phyloP scores from a whole-genome alignment of 1,284 basidiomycete species.

The Xerocomus amazonicus region DNA sequence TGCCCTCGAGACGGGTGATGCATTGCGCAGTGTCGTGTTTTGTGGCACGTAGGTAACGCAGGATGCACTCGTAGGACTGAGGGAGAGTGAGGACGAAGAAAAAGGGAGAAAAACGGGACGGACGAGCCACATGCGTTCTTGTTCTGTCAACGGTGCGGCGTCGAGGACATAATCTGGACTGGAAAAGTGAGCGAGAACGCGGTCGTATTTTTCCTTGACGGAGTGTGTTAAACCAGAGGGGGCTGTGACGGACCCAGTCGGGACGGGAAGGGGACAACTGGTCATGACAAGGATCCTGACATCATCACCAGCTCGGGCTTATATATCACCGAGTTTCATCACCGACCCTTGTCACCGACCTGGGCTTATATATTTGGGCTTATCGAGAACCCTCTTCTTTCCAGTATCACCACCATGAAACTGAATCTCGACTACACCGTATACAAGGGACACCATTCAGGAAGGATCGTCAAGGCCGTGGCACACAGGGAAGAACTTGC shows the following conservation, averaged over 20 bases:
- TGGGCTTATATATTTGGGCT: not conserved
- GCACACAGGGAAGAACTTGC: slow-evolving; percentile 18
- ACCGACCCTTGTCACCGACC: too few relatives aligned
- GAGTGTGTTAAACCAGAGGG: slow-evolving; percentile 31
- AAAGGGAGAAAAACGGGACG: slow-evolving; percentile 19
- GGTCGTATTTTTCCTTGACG: slow-evolving; percentile 50
- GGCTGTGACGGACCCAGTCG: slow-evolving; percentile 27
- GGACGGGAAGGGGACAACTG: slow-evolving; percentile 26
- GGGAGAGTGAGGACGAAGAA: slow-evolving; percentile 2
- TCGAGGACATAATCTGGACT: slow-evolving; percentile 40
- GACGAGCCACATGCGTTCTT: slow-evolving; percentile 74
- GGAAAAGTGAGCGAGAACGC: slow-evolving; percentile 59
- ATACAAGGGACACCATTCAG: slow-evolving; percentile 24
- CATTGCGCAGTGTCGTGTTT: slow-evolving; percentile 60
- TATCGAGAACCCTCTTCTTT: not conserved
- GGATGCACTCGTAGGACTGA: slow-evolving; percentile 65
- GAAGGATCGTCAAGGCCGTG: slow-evolving; percentile 17
- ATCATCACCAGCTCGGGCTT: not conserved
- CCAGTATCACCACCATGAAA: slow-evolving; percentile 11
- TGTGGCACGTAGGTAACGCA: slow-evolving; percentile 67
- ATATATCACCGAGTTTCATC: too few relatives aligned
- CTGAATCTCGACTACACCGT: slow-evolving; percentile 27
- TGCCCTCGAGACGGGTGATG: slow-evolving; percentile 62
- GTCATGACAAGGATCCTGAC: not conserved
- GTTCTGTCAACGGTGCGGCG: slow-evolving; percentile 43